Conservation (phyloP, 164 flowering plant genomes). For the Chimonanthus salicifolius region DNA sequence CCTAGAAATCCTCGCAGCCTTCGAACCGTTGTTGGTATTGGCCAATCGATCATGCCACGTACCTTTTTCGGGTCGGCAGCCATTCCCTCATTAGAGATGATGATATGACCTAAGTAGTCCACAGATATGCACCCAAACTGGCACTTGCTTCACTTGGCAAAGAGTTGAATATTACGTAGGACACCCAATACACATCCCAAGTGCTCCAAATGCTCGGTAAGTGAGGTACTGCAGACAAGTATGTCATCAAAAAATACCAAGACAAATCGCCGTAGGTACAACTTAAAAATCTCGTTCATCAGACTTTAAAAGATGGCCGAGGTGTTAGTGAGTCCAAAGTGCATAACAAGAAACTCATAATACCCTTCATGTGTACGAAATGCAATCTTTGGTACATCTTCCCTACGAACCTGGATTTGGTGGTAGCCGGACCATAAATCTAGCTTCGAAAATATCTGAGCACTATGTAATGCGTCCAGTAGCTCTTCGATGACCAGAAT, state of each 20-base stretch:
- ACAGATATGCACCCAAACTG: too few relatives aligned
- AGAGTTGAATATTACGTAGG: too few relatives aligned
- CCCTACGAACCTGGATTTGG: not conserved
- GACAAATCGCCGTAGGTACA: not conserved
- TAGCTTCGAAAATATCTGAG: not conserved
- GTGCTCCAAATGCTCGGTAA: too few relatives aligned
- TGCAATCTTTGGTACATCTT: not conserved
- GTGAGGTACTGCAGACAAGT: not conserved
- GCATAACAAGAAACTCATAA: constrained; percentile 3
- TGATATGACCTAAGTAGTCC: too few relatives aligned
- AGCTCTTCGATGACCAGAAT: not conserved
- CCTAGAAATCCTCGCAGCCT: too few relatives aligned
- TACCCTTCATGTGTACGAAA: constrained; percentile 1
- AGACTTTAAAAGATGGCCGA: not conserved
- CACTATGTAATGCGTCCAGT: not conserved
- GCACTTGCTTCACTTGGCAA: too few relatives aligned
- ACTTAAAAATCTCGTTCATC: not conserved
- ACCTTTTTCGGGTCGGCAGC: too few relatives aligned
- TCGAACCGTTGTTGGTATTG: too few relatives aligned
- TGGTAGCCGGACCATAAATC: constrained; percentile 2
- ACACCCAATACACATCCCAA: not conserved
- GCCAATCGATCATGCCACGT: too few relatives aligned
- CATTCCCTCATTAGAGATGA: too few relatives aligned
- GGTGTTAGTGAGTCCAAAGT: not conserved
- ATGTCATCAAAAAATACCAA: constrained; percentile 10